These are phyloP conservation scores for Colletotrichum coccodes DNA, from an alignment of 2,329 filamentous ascomycete genomes.

Conservation along the genomic window DNA sequence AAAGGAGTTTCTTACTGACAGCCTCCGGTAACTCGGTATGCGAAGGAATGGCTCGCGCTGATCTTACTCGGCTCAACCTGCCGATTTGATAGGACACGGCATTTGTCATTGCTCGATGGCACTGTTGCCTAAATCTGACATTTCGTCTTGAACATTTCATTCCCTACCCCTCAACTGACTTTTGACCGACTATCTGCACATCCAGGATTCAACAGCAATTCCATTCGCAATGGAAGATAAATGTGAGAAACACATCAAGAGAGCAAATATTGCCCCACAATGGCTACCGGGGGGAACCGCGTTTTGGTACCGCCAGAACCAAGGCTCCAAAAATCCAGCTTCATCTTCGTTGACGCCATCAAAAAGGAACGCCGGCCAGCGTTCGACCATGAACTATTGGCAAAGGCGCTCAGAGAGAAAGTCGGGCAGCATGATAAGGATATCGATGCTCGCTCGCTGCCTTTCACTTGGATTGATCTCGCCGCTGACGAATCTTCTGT, in stretches of 20 bases:
- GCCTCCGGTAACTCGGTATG: too few relatives aligned
- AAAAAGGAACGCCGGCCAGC: constrained; percentile 28
- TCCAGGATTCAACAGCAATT: too few relatives aligned
- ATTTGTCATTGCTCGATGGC: too few relatives aligned
- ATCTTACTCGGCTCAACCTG: too few relatives aligned
- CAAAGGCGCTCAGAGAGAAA: constrained; percentile 20
- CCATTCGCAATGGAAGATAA: constrained; percentile 7
- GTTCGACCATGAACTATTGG: constrained; percentile 39
- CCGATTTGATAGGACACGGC: too few relatives aligned
- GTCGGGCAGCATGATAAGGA: constrained; percentile 2
- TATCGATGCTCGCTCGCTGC: constrained; percentile 28
- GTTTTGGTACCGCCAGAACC: constrained; percentile 40
- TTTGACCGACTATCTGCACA: not conserved
- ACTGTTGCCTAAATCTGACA: too few relatives aligned
- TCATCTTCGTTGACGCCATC: constrained; percentile 35
- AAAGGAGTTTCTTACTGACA: too few relatives aligned
- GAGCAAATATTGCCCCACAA: constrained; percentile 32
- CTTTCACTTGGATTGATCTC: constrained; percentile 38
- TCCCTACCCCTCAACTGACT: not conserved
- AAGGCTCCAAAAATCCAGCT: constrained; percentile 32
- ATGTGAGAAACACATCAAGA: constrained; percentile 9
- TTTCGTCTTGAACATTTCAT: too few relatives aligned
- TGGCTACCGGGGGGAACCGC: constrained; percentile 36
- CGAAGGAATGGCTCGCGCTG: too few relatives aligned
- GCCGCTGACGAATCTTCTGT: constrained; percentile 23